phyloP scores from a whole-genome alignment of 768 basidiomycete genomes.

The Lactarius evosmus region DNA sequence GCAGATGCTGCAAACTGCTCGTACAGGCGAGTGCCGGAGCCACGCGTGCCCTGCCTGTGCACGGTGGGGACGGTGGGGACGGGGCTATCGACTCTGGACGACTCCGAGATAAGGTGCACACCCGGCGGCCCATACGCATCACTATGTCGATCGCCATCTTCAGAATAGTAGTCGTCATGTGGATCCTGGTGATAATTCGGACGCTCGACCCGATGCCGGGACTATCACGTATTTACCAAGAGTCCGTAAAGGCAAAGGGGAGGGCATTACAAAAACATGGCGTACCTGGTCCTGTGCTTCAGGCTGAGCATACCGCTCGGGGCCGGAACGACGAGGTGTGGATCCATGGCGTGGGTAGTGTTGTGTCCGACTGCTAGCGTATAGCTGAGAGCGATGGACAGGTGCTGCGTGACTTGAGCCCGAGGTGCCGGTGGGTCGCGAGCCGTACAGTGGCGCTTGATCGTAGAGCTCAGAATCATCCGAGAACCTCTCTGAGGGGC shows the following conservation, averaged over 20 bases:
- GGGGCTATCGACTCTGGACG: constrained; percentile 20
- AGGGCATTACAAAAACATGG: neutral
- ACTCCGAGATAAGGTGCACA: constrained; percentile 16
- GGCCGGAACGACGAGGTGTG: constrained; percentile 1
- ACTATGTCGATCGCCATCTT: constrained; percentile 15
- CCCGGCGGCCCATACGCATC: neutral
- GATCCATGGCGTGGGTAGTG: constrained; percentile 7
- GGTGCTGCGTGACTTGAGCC: neutral
- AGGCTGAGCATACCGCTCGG: constrained; percentile 5
- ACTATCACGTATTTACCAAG: constrained; percentile 8
- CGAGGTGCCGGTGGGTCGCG: neutral
- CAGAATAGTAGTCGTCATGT: constrained; percentile 20
- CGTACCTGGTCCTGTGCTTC: constrained; percentile 16
- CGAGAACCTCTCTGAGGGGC: constrained; percentile 1
- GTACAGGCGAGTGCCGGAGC: constrained; percentile 17
- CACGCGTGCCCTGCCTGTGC: constrained; percentile 16
- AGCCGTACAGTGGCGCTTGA: constrained; percentile 1
- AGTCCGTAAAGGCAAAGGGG: neutral
- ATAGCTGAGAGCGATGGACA: neutral
- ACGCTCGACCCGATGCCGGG: constrained; percentile 23
- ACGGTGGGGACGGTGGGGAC: constrained; percentile 25
- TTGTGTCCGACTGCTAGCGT: neutral
- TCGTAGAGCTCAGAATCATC: constrained; percentile 14
- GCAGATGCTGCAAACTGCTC: constrained; percentile 19
- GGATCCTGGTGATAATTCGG: neutral